Evolutionary conservation across 257 asterid species (phyloP), one percentile per base, ranked within the genome.

Genomic region (Penstemon eatonii): DNA sequence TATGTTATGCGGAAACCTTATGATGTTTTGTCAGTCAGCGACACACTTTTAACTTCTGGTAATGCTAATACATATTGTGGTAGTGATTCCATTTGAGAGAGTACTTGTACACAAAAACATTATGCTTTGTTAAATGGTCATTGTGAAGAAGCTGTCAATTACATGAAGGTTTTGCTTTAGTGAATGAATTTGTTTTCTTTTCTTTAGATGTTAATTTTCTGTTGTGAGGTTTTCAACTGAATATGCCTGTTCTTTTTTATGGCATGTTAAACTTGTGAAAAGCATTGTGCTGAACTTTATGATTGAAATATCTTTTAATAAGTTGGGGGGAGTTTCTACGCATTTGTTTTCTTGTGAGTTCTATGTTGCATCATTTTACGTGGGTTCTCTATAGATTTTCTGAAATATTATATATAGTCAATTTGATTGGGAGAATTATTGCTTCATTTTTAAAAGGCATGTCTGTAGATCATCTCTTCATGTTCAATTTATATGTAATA

Each of bases 241-340:
- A 69, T 66, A 19, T 39, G 52, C 45, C 76, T 58, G 4, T 62
- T 49, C 76, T 76, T 84, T 84, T 56, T 78, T 60, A 67, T 76
- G 79, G 82, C 88, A 94, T 97, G 99, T 94, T 63, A 89, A 91
- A 80, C 89, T 94, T 60, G 95, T 94, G 78, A 94, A 94, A 80
- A 89, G 98, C 85, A 70, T 87, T 49, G 95, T 91, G 70, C 82
- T 75, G 75, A 77, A 86, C 85, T 80, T 82, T 63, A 93, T 89
- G 69, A 79, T 94, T 40, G 99, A 94, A 76, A 79, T 94, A 79
- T 82, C 98, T 62, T 86, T 91, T 85, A 94, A 94, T 75, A 96
- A 94, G 82, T 68, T 91, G 43, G 98, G 99, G 60, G 99, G 99
- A 61, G 86, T 94, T 72, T 82, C 90, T 69, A 86, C 97, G 0